A percentile compares a stretch with the other conserved stretches of the same genome.
Conservation (phyloP, 352 stramenopile genomes). For the Globisporangium cylindrosporum region DNA sequence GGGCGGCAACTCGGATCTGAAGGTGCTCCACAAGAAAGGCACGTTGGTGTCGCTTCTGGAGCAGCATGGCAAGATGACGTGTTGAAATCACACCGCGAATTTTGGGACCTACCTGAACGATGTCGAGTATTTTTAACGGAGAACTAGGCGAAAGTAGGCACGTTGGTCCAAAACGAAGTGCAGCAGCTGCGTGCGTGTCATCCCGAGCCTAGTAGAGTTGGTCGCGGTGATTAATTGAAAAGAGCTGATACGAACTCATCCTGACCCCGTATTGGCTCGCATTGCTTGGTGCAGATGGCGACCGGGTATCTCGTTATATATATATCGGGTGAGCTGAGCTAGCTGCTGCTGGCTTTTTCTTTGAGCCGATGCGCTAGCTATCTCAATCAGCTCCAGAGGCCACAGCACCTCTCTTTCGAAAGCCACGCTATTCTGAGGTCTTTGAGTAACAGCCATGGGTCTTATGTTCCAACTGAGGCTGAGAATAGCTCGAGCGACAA, state of each 20-base stretch:
- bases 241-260: neutral
- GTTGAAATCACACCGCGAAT: neutral
- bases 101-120: neutral
- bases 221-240: neutral
- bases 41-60: slow-evolving; percentile 73
- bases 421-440: slow-evolving; percentile 5
- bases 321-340: neutral
- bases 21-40: slow-evolving; percentile 78
- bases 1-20: slow-evolving; percentile 94
- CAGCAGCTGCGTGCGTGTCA: neutral
- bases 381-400: neutral
- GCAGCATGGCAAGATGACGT: slow-evolving; percentile 11
- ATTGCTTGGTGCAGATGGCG: too few relatives aligned
- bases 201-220: neutral
- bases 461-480: neutral
- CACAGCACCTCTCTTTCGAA: neutral
- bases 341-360: neutral
- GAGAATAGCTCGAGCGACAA: slow-evolving; percentile 2
- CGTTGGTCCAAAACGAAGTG: too few relatives aligned
- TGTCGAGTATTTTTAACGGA: neutral
- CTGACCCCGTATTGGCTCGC: too few relatives aligned
- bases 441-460: neutral
- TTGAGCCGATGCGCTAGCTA: neutral
- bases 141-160: neutral
- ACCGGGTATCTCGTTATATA: neutral